A percentile compares a stretch with the other conserved stretches of the same genome.
Conservation (phyloP, 2,329 filamentous ascomycete species). For the Mollisia scopiformis region DNA sequence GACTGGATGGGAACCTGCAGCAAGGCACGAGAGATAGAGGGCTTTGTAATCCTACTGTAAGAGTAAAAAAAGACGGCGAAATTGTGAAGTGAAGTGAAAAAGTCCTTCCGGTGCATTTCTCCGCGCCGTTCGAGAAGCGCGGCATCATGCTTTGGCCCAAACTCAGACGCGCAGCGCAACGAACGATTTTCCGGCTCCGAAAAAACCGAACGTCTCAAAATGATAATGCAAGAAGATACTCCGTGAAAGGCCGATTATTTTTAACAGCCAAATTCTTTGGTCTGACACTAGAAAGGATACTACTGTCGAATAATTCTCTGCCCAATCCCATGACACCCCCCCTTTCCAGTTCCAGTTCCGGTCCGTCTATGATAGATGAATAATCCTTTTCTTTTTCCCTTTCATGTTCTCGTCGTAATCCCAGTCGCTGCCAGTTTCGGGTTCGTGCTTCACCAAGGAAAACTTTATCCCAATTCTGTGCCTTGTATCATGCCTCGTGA, state of each 20-base stretch:
- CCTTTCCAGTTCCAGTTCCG: background rate
- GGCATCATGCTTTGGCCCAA: background rate
- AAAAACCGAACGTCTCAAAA: background rate
- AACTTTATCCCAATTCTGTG: background rate
- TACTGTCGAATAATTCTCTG: background rate
- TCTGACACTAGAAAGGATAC: background rate
- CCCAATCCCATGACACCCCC: background rate
- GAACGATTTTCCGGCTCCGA: conserved; percentile 1
- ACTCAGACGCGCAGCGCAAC: background rate
- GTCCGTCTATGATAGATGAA: conserved; percentile 1
- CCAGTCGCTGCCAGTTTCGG: background rate
- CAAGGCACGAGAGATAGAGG: background rate
- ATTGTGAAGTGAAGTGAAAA: background rate
- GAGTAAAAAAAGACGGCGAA: too few species aligned
- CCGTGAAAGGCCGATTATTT: background rate
- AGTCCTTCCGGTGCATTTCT: background rate
- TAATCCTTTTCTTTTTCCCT: too few species aligned
- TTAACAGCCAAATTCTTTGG: background rate
- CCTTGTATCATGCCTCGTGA: conserved; percentile 8
- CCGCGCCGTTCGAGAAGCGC: background rate
- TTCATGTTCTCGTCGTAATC: background rate
- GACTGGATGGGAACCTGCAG: background rate
- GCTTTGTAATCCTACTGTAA: background rate
- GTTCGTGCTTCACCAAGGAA: conserved; percentile 5
- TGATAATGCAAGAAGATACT: background rate